These are phyloP conservation scores for Entomortierella beljakovae DNA, from an alignment of 192 early-diverging fungal species.

Conservation along the genomic window DNA sequence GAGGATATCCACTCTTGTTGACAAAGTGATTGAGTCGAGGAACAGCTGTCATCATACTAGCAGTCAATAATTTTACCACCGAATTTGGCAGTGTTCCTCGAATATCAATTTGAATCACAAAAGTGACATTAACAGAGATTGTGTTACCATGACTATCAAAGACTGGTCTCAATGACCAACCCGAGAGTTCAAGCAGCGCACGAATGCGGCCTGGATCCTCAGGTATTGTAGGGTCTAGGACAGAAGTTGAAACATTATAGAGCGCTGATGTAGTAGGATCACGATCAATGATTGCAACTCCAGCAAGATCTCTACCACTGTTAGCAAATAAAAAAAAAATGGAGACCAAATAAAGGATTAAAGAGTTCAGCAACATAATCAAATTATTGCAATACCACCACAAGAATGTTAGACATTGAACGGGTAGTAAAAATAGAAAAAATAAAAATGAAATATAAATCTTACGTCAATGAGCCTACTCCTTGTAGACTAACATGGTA, in stretches of 20 bases:
- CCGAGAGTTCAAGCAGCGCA: constrained; percentile 55
- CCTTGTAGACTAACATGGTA: constrained; percentile 52
- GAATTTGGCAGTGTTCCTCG: constrained; percentile 55
- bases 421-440: neutral
- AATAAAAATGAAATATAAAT: neutral
- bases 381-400: no score
- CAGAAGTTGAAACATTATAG: constrained; percentile 59
- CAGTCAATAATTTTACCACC: constrained; percentile 57
- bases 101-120: constrained; percentile 64
- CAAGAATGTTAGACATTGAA: no score
- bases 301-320: constrained; percentile 60
- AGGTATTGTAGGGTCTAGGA: constrained; percentile 59
- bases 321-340: neutral
- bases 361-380: no score
- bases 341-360: neutral
- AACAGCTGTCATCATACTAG: constrained; percentile 61
- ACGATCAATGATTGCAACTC: constrained; percentile 61
- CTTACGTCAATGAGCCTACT: constrained; percentile 54
- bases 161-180: constrained; percentile 61
- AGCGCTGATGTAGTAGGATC: constrained; percentile 59
- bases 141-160: constrained; percentile 56
- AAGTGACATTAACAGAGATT: constrained; percentile 52
- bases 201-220: constrained; percentile 59
- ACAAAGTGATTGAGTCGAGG: constrained; percentile 57
- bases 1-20: constrained; percentile 61